These are phyloP conservation scores for Coccomyxa sp. DNA, from an alignment of 139 green algal genomes.

Conservation along the genomic window DNA sequence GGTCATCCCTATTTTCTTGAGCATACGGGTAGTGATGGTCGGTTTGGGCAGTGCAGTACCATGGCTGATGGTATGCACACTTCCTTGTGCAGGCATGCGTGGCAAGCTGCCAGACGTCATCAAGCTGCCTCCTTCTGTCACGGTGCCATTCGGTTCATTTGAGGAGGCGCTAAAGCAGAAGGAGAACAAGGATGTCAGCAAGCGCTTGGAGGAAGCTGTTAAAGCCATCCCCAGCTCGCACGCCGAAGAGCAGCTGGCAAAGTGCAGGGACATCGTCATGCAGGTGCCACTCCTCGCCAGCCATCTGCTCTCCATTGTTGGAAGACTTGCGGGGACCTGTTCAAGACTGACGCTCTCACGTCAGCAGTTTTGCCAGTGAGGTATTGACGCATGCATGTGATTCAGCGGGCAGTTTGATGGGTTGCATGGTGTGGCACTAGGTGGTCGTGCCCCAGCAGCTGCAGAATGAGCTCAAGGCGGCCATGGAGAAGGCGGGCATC, in stretches of 20 bases:
- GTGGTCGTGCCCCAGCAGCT: constrained; percentile 54
- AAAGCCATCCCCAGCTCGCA: constrained; percentile 32
- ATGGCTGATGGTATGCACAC: no score
- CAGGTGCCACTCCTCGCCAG: constrained; percentile 13
- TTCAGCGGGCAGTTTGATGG: no score
- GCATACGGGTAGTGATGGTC: no score
- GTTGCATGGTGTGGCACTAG: neutral
- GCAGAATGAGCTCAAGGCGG: constrained; percentile 46
- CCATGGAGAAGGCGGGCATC: constrained; percentile 72
- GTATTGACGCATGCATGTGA: neutral
- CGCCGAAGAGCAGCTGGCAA: constrained; percentile 33
- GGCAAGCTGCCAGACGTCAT: constrained; percentile 85
- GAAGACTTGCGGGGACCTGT: no score
- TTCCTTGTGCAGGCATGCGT: constrained; percentile 41
- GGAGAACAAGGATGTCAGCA: constrained; percentile 60
- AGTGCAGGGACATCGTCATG: constrained; percentile 41
- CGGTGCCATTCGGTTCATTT: constrained; percentile 92
- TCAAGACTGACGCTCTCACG: neutral
- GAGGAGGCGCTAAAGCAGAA: constrained; percentile 71
- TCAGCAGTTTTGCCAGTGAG: neutral
- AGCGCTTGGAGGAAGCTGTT: constrained; percentile 43
- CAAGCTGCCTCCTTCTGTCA: constrained; percentile 80
- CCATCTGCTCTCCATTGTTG: neutral
- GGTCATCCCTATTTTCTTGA: no score
- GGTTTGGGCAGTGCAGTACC: no score